Conservation (phyloP, 352 stramenopile species). For the Blastocystis sp. region DNA sequence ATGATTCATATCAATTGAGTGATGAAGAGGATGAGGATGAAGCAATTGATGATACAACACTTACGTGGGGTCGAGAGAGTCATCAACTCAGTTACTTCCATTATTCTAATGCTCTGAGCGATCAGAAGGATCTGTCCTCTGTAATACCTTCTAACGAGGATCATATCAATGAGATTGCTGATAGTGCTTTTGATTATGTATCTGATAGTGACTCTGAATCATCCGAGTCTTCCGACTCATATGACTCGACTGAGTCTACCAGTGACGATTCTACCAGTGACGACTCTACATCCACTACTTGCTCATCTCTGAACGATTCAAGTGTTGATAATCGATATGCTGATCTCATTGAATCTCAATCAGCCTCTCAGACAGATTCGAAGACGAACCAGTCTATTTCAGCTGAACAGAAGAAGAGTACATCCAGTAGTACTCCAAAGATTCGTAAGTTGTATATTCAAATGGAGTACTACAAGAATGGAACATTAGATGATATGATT, state of each 20-base stretch:
- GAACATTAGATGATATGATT: slow-evolving; percentile 18
- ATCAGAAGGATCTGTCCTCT: no score
- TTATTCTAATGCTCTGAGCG: neutral
- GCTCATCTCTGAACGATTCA: no score
- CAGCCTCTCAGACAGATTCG: neutral
- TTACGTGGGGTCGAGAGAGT: slow-evolving; percentile 22
- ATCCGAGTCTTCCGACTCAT: neutral
- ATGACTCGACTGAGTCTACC: neutral
- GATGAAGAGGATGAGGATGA: neutral
- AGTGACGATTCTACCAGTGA: neutral
- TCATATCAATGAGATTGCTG: neutral
- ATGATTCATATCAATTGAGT: neutral
- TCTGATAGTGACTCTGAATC: neutral
- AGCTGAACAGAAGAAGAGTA: neutral
- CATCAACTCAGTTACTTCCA: neutral
- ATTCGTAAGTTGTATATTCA: neutral
- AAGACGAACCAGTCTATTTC: neutral
- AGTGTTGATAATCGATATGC: neutral
- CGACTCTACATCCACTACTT: neutral
- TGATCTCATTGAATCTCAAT: neutral
- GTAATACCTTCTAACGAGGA: neutral
- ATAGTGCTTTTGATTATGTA: neutral
- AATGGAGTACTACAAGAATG: slow-evolving; percentile 52
- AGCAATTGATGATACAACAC: neutral
- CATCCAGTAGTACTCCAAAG: neutral